These are phyloP conservation scores for Tagetes erecta DNA, from an alignment of 129 eudicot genomes.

Conservation along the genomic window DNA sequence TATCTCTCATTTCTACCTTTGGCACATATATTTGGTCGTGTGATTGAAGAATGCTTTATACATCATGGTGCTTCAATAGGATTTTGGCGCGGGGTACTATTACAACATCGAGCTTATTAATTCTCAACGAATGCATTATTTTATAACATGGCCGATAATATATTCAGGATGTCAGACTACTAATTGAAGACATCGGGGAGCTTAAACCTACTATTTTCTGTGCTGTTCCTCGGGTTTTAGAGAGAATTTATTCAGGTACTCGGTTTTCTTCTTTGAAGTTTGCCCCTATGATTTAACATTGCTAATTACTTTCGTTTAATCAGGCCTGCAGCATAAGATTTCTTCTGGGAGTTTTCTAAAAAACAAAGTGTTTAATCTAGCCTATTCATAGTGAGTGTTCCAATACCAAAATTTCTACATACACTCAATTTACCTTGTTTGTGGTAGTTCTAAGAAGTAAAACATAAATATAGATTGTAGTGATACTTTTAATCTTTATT, in stretches of 20 bases:
- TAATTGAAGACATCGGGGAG: constrained; percentile 80
- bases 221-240: constrained; percentile 98
- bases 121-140: not conserved
- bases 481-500: not conserved
- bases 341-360: constrained; percentile 71
- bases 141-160: constrained; percentile 16
- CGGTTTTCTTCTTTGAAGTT: not conserved
- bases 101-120: not conserved
- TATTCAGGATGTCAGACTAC: constrained; percentile 77
- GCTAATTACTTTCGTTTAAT: constrained; percentile 25
- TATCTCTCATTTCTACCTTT: constrained; percentile 91
- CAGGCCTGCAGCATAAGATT: constrained; percentile 85
- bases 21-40: constrained; percentile 97
- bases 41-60: constrained; percentile 83
- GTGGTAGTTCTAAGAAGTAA: not conserved
- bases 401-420: constrained; percentile 3
- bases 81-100: constrained; percentile 98
- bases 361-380: constrained; percentile 64
- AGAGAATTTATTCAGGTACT: constrained; percentile 84
- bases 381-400: constrained; percentile 71
- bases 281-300: not conserved
- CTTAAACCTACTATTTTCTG: constrained; percentile 90
- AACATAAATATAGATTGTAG: not conserved
- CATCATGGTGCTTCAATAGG: constrained; percentile 87
- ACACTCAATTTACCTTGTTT: not conserved